Base-by-base conservation (phyloP, 345 rosid genomes). In the Citrus sp. region DNA sequence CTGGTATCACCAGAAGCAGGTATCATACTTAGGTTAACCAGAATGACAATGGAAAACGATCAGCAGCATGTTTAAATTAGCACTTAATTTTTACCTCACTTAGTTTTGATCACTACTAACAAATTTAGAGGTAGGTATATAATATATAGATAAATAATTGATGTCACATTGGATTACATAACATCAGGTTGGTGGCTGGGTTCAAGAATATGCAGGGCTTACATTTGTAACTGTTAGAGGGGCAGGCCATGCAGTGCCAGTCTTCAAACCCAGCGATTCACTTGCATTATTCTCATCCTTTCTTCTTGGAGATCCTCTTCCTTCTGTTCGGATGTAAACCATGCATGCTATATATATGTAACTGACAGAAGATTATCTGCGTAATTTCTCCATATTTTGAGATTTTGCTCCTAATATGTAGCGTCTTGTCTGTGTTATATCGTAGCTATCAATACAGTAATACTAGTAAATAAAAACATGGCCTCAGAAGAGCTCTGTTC, bases 231-330 rank as follows among this genome's bases (percentile, higher is more conserved):
- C 99, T 19, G 89, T 95, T 73, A 89, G 97, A 88, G 99, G 98
- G 77, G 99, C 99, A n/a, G 99, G 99, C 16, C 99, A 95, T 80
- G 97, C 97, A 0, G 99, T 95, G 54, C 99, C 99, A 9, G 55
- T 85, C 73, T 92, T 93, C 87, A 92, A 93, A 74, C 98, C 97
- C 2, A 83, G 92, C 13, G 86, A 87, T 14, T 92, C 98, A 0
- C 94, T 93, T 0, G 89, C 89, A 6, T 80, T 93, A 60, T 93
- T 93, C 89, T 83, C 94, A 0, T 86, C 95, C 60, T 95, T 90
- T 75, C 92, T 95, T 54, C 82, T 32, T 0, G 97, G 93, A 13
- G 82, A 82, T 54, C 42, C 85, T 68, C 92, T 83, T 4, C 81
- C 90, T 46, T 75, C 82, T 13, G 74, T 85, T 16, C 82, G 87